phyloP scores from a whole-genome alignment of 2,329 filamentous ascomycete species.

The Coniochaeta prunicola region DNA sequence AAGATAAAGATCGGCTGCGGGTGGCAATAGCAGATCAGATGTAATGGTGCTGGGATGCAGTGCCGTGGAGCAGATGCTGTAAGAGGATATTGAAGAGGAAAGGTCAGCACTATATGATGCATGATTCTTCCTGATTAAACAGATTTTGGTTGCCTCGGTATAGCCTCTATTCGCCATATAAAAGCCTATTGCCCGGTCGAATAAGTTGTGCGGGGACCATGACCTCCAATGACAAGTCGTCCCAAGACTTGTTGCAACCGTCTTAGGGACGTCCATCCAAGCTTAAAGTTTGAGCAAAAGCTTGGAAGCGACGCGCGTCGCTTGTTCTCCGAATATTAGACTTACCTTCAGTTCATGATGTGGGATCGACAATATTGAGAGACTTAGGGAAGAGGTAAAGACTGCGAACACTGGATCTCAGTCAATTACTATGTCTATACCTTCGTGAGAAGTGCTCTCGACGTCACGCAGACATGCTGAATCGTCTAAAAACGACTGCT shows the following conservation, averaged over 20 bases:
- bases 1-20: background rate
- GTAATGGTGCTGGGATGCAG: background rate
- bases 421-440: too few species aligned
- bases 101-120: background rate
- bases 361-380: background rate
- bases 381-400: background rate
- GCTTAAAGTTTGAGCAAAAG: background rate
- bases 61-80: background rate
- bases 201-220: background rate
- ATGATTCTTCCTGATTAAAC: background rate
- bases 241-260: background rate
- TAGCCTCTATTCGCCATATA: background rate
- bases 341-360: too few species aligned
- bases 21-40: background rate
- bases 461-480: too few species aligned
- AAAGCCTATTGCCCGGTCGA: background rate
- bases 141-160: background rate
- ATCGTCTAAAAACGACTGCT: too few species aligned
- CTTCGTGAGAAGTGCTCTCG: too few species aligned
- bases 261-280: background rate
- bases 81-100: background rate
- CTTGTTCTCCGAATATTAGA: background rate
- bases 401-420: too few species aligned
- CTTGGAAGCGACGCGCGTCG: conserved; percentile 1
- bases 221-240: background rate